These are phyloP conservation scores for Verruconis gallopava DNA, from an alignment of 2,329 filamentous ascomycete genomes.

Conservation along the genomic window DNA sequence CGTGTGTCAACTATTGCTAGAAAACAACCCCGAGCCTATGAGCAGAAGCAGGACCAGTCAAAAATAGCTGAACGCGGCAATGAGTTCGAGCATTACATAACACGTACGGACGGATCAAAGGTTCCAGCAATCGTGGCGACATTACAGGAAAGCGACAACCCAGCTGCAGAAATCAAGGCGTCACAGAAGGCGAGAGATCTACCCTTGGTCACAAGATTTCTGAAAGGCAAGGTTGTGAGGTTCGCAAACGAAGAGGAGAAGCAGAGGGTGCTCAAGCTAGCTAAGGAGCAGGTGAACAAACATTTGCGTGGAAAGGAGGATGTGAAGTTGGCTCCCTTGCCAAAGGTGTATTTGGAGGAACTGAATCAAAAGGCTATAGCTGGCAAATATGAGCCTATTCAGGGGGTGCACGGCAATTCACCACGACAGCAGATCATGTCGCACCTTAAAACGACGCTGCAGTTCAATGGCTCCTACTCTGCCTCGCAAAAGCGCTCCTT, in stretches of 20 bases:
- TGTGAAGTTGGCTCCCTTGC: neutral
- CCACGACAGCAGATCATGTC: neutral
- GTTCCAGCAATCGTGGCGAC: neutral
- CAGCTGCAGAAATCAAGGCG: neutral
- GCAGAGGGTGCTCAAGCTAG: neutral
- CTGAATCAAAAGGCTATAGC: neutral
- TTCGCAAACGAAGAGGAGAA: neutral
- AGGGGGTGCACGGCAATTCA: neutral
- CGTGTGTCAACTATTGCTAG: neutral
- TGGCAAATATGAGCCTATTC: neutral
- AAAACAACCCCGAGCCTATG: neutral
- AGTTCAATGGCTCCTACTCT: neutral
- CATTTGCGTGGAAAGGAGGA: too few species aligned
- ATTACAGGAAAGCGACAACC: neutral
- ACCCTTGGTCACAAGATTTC: neutral
- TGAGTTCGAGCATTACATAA: too few species aligned
- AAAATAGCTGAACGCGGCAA: too few species aligned
- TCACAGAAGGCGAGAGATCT: neutral
- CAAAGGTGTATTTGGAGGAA: neutral
- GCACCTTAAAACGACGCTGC: neutral
- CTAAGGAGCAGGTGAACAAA: neutral
- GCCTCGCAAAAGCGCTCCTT: neutral
- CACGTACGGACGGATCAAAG: neutral
- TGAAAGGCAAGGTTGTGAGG: neutral
- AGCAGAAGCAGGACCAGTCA: neutral